Evolutionary conservation across 495 filamentous ascomycete genomes (phyloP), one percentile per base, ranked within the genome.

Genomic region (Xylaria telfairii): DNA sequence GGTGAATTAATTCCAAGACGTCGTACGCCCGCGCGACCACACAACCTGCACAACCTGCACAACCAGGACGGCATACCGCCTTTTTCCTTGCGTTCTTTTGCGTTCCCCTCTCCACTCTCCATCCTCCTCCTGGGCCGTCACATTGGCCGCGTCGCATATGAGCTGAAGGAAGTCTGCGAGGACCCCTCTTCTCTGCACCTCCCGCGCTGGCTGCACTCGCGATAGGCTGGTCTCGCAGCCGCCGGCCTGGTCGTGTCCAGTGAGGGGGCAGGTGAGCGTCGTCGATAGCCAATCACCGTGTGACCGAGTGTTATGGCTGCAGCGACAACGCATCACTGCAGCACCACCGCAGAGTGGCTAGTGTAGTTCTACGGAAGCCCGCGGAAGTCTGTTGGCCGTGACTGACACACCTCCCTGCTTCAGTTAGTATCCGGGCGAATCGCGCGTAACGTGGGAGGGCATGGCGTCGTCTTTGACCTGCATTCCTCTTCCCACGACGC

Each of bases 301-400:
- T 60, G 59, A 57, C 30, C 64, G 54, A 60, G 60, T 46, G 53
- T 72, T 46, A 54, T 54, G 66, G 71, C 71, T 72, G 69, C 53
- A 73, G 74, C 73, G 69, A 71, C 76, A 78, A 69, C 76, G 44
- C 74, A 78, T 76, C 76, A 72, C 62, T 72, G 71, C 74, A 72
- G 68, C 61, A 65, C 59, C 60, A 34, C 59, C 60, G 30, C 9
- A 47, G 49, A 37, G 19, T 39, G 51, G 47, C 49, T 54, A 59
- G 21, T 39, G 34, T 4, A 4, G 34, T 37, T 3, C 57, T 21
- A 8, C 51, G 61, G 47, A 37, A 46, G 39, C 51, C 67, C 46
- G 39, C 46, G 67, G 15, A 42, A 59, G 28, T 34, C 28, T 28
- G 26, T 64, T 30, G 53, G 60, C 21, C 60, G 59, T 70, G 47